Evolutionary conservation across 139 green algal genomes (phyloP), one percentile per base, ranked within the genome.

Genomic region (Tetradesmus lagerheimii): DNA sequence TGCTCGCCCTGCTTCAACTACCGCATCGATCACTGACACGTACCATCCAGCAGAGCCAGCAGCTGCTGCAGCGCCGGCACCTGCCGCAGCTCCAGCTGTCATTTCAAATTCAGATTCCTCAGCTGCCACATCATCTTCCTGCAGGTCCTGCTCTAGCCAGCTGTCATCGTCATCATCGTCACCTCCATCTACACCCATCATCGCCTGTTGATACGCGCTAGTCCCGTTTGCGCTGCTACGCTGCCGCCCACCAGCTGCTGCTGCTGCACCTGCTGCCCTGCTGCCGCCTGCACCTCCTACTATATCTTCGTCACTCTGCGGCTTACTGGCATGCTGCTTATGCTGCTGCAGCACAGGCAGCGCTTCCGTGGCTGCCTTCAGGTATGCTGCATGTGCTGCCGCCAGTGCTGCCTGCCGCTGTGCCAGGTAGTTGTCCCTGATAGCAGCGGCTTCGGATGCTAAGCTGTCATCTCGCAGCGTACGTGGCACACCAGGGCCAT

Each of bases 381-480:
- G 8, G 29, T 87, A 87, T n/a, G 34, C 34, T 14, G 18, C 34
- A 27, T 67, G 47, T 78, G 87, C 87, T 66, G 53, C 78, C 37
- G 53, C 77, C 15, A 76, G 71, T 64, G 67, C 78, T 76, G 77
- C 80, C 12, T 53, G 75, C 39, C 47, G 86, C 34, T 34, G 47
- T 34, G 75, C 57, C 76, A 98, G 64, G 90, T 98, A 98, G 45
- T 93, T 88, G n/a, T 85, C 41, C 43, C 85, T 80, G 38, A 95
- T 92, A 12, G 37, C 86, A 15, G 47, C 85, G 0, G 94, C 95
- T 37, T 96, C 89, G 25, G 12, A 25, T 23, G 41, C 74, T 66
- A 98, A 83, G 25, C 25, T 47, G 27, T 62, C 90, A 82, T 98
- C 95, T 0, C 95, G 91, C 50, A 97, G 92, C 18, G 95, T 97